Evolutionary conservation across 352 stramenopile species (phyloP), one percentile per base, ranked within the genome.

Genomic region (Aphanomyces astaci): DNA sequence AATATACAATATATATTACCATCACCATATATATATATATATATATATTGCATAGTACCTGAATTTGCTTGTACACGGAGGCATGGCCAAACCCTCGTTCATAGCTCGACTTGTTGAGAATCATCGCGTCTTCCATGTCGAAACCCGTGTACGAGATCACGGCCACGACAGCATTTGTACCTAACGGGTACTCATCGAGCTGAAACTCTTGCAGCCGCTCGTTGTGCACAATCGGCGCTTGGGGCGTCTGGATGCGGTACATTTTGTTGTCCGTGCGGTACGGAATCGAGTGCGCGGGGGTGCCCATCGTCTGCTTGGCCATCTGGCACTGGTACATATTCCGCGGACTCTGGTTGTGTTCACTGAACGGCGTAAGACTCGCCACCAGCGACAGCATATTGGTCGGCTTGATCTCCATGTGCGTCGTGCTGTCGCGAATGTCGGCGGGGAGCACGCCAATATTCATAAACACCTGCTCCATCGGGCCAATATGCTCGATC

Each of bases 311-410:
- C 77, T 99, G 98, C 82, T 99, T 99, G 40, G 96, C 98, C 98
- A 99, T 99, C 81, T 99, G 97, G 73, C 97, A 99, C 87, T 99
- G 97, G 77, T 98, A 99, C 97, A 99, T 99, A 80, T 99, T 99
- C 76, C 97, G 84, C 40, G 98, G 98, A 28, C 87, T 98, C 83
- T 99, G 98, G 80, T 99, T 99, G 80, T 99, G 99, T 80, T 99
- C 97, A 1, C 89, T 98, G 77, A 99, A 99, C 11, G 97, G 97
- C 32, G 97, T 99, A 59, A 99, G 76, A 70, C 95, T 99, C 13
- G 97, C 97, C 56, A 99, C 97, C 28, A 99, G 81, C 76, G 93
- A 98, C 31, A 99, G 81, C 97, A 99, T 99, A 76, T 98, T 98
- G n/a, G 92, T 98, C 4, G 97, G 95, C 78, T 98, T 96, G 54